A percentile compares a stretch with the other conserved stretches of the same genome.
Evolutionary conservation across 1,284 basidiomycete species (phyloP).

Genomic region (Microbotryum violaceum): DNA sequence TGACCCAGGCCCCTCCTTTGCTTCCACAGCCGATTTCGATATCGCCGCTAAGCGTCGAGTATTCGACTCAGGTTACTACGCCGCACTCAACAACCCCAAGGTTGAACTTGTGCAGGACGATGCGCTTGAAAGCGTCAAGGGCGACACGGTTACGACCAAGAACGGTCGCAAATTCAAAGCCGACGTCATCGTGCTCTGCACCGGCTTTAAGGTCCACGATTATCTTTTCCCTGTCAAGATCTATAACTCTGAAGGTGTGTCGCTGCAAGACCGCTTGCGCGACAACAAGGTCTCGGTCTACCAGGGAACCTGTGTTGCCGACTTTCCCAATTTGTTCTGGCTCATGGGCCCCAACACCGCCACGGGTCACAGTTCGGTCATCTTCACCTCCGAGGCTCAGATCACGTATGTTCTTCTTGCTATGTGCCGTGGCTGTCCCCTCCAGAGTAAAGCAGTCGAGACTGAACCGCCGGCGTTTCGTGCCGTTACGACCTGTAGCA

Average conservation of each 20-base stretch:
- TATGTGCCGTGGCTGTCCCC: background rate
- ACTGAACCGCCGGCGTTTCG: background rate
- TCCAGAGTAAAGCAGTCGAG: background rate
- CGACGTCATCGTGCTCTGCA: conserved; percentile 26
- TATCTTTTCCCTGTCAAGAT: conserved; percentile 30
- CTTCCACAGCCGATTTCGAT: conserved; percentile 22
- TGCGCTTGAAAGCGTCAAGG: conserved; percentile 11
- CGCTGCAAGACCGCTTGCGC: conserved; percentile 14
- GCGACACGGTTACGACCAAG: conserved; percentile 15
- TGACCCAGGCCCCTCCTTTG: too few relatives aligned
- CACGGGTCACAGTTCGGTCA: conserved; percentile 29
- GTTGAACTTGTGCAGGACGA: conserved; percentile 26
- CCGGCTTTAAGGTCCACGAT: conserved; percentile 27
- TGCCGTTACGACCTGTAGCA: background rate
- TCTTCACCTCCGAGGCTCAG: conserved; percentile 30
- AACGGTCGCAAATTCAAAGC: conserved; percentile 18
- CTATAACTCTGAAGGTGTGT: conserved; percentile 20
- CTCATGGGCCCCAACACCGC: conserved; percentile 30
- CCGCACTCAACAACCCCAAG: conserved; percentile 14
- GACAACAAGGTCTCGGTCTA: conserved; percentile 13
- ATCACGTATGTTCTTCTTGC: conserved; percentile 10
- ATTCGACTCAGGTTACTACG: conserved; percentile 25
- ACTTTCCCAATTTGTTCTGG: conserved; percentile 29
- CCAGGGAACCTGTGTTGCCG: conserved; percentile 19
- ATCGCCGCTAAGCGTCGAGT: conserved; percentile 30